Conservation (phyloP, 2,329 filamentous ascomycete genomes). For the Anthostomella pinea region DNA sequence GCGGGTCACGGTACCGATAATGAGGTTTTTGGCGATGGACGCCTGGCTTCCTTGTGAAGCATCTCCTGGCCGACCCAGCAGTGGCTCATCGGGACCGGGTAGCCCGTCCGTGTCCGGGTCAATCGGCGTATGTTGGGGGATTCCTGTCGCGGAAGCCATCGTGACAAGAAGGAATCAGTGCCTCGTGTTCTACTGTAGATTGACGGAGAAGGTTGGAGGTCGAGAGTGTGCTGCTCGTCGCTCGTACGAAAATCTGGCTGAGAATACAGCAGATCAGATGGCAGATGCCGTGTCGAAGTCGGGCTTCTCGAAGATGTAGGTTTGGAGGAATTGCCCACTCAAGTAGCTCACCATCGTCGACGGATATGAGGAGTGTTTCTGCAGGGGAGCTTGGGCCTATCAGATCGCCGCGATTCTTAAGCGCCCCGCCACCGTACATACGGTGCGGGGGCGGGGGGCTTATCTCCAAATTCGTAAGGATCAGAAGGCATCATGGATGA, state of each 20-base stretch:
- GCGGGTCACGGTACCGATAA: conserved; percentile 58
- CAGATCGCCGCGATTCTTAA: conserved; percentile 24
- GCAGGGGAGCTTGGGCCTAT: conserved; percentile 22
- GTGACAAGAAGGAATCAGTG: conserved; percentile 15
- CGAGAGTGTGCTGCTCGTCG: too few species aligned
- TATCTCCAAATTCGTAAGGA: too few species aligned
- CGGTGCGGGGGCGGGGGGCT: too few species aligned
- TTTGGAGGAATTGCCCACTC: conserved; percentile 6
- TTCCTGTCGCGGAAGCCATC: conserved; percentile 69
- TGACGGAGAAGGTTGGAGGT: neutral
- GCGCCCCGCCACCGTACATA: too few species aligned
- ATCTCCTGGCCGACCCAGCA: conserved; percentile 70
- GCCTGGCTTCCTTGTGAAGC: conserved; percentile 65
- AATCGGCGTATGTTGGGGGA: conserved; percentile 49
- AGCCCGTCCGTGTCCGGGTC: conserved; percentile 37
- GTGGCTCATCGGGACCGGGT: conserved; percentile 60
- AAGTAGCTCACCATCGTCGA: conserved; percentile 26
- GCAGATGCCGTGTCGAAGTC: too few species aligned
- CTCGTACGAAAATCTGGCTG: too few species aligned
- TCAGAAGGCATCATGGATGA: neutral
- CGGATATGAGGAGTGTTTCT: conserved; percentile 21
- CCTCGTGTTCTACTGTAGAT: too few species aligned
- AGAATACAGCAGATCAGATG: too few species aligned
- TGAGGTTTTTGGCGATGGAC: conserved; percentile 66
- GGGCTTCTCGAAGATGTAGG: conserved; percentile 4